Base-by-base conservation (phyloP, 192 early-diverging fungal genomes). In the Piromyces sp. region DNA sequence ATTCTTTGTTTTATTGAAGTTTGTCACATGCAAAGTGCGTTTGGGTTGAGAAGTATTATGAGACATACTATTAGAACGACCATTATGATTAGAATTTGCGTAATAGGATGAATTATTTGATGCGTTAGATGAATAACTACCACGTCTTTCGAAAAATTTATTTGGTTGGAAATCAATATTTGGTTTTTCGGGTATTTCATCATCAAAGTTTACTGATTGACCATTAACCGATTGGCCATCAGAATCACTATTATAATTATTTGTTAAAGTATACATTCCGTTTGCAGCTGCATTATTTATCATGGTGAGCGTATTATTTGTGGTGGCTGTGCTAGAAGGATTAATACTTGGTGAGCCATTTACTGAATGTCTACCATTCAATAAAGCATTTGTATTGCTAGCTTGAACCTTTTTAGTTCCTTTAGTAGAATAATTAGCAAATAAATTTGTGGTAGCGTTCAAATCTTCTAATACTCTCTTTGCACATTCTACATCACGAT, bases 401-500 rank as follows among this genome's bases (percentile, higher is more conserved):
- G 51, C 51, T n/a, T 68, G 51, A 11, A 29, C 79, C 15, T 81
- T 81, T 81, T 88, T 88, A n/a, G 87, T 85, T 28, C 88, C 88
- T 80, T 89, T 89, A 9, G 86, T 89, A 30, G 88, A 89, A 81
- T 89, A 89, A 80, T 89, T 89, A 28, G 88, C 87, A 81, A 88
- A 88, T 30, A 89, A 81, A 80, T 89, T 89, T 16, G 88, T 89
- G 5, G 88, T 89, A 33, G 81, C 80, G 78, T 89, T 89, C 14
- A 89, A 80, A 80, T 89, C 88, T 84, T 89, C 88, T 19, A 89
- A 81, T 1, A 87, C 88, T n/a, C 79, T 30, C 78, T 84, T 87
- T 12, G 88, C 86, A 37, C 79, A 84, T 30, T 89, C 88, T 4
- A 88, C 82, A 68, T 84, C 86, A 29, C 83, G 81, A 83, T 88